phyloP scores from a whole-genome alignment of 106 monocot genomes.

The Dioscorea zingiberensis region DNA sequence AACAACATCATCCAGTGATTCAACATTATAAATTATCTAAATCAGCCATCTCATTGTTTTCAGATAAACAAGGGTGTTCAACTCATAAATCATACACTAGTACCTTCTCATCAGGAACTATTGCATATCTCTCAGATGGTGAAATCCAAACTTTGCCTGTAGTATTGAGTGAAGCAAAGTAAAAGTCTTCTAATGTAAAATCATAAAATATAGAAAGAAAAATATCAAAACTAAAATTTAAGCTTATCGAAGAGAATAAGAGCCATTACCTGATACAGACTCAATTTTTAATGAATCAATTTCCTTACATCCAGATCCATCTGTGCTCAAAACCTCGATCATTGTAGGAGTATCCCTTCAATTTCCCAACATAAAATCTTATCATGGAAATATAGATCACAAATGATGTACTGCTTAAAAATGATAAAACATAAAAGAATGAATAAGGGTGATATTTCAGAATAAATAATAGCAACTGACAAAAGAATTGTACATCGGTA shows the following conservation, averaged over 20 bases:
- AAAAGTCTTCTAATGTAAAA: conserved; percentile 4
- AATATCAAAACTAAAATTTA: too few relatives aligned
- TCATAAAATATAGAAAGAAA: background rate
- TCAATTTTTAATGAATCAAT: conserved; percentile 52
- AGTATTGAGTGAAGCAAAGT: conserved; percentile 4
- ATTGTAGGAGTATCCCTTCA: conserved; percentile 50
- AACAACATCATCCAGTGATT: background rate
- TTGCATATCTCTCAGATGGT: conserved; percentile 92
- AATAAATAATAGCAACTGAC: too few relatives aligned
- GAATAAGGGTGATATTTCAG: too few relatives aligned
- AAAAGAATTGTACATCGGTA: too few relatives aligned
- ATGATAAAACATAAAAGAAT: too few relatives aligned
- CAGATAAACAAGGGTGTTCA: too few relatives aligned
- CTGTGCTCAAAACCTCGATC: conserved; percentile 55
- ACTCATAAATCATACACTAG: conserved; percentile 7
- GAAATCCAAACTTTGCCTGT: conserved; percentile 90
- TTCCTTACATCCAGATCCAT: conserved; percentile 58
- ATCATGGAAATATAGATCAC: too few relatives aligned
- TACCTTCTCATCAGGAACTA: conserved; percentile 93
- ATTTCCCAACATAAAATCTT: background rate
- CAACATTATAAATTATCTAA: too few relatives aligned
- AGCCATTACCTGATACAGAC: conserved; percentile 42
- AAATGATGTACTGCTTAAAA: too few relatives aligned
- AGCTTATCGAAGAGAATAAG: background rate
- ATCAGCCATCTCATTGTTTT: too few relatives aligned